Evolutionary conservation across 768 basidiomycete genomes (phyloP), one percentile per base, ranked within the genome.

Genomic region (Lepiota brunneoincarnata): DNA sequence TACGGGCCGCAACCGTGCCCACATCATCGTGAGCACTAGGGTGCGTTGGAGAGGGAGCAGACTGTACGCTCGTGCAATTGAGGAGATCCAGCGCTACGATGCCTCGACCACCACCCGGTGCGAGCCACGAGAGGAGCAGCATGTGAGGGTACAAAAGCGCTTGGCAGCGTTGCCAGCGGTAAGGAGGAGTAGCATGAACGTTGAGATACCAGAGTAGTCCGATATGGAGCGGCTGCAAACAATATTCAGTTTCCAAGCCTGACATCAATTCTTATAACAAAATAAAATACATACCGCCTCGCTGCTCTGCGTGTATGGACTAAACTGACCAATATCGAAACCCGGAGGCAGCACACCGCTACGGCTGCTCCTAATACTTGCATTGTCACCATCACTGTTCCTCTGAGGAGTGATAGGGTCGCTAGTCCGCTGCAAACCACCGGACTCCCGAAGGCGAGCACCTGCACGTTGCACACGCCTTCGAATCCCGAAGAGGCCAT

Each of bases 161-260:
- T 64, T 90, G 89, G 63, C 83, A 93, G 58, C 91, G 79, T 70
- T 86, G 82, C 90, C 89, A 92, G 55, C 77, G 72, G 67, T 86
- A 93, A 0, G 89, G 89, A 18, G 87, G 83, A 3, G 80, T 65
- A 0, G 88, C 86, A 63, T 97, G 94, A 0, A 96, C 94, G 53
- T 97, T 96, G 50, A 97, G 81, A 64, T 93, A 97, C 87, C 91
- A 96, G 0, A 97, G 71, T 12, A 85, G 73, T 12, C 94, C 94
- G 37, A 91, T 88, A 54, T 91, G 86, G 11, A 91, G 73, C 3
- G 93, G 93, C 94, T 96, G 63, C n/a, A 61, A 60, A 63, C 61
- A 45, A 63, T 23, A 18, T 48, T 54, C 42, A 60, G 60, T 58
- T 55, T 60, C 58, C 50, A 61, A 54, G 21, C 51, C 44, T 26